A percentile compares a stretch with the other conserved stretches of the same genome.
phyloP scores from a whole-genome alignment of 2,329 filamentous ascomycete species.

The Escovopsis weberi region DNA sequence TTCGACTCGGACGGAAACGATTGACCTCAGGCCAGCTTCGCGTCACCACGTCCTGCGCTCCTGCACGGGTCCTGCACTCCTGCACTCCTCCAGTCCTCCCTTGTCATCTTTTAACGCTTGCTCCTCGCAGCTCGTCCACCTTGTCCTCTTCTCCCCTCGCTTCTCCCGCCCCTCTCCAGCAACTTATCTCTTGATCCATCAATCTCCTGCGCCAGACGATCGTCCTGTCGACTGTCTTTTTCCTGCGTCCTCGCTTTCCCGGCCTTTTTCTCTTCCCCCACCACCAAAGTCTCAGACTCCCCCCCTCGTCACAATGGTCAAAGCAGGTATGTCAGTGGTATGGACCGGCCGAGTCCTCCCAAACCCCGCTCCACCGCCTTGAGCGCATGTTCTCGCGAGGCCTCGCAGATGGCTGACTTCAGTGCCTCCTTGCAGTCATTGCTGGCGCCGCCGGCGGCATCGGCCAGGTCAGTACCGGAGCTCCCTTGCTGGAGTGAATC shows the following conservation, averaged over 20 bases:
- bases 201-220: neutral
- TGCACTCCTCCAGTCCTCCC: neutral
- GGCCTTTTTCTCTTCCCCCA: neutral
- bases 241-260: no score
- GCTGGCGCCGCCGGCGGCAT: slow-evolving; percentile 97
- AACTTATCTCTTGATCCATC: neutral
- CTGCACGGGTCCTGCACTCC: neutral
- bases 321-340: slow-evolving; percentile 4
- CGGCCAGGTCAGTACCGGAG: slow-evolving; percentile 58
- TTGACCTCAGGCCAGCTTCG: neutral
- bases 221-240: neutral
- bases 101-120: neutral
- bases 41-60: neutral
- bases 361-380: slow-evolving; percentile 4
- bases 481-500: neutral
- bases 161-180: neutral
- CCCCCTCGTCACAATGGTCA: slow-evolving; percentile 5
- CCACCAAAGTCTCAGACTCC: neutral
- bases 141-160: neutral
- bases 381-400: neutral
- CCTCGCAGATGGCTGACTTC: neutral
- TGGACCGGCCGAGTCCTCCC: neutral
- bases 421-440: slow-evolving; percentile 41
- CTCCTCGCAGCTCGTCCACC: neutral
- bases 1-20: no score